phyloP scores from a whole-genome alignment of 768 basidiomycete species.

The Naganishia friedmannii region DNA sequence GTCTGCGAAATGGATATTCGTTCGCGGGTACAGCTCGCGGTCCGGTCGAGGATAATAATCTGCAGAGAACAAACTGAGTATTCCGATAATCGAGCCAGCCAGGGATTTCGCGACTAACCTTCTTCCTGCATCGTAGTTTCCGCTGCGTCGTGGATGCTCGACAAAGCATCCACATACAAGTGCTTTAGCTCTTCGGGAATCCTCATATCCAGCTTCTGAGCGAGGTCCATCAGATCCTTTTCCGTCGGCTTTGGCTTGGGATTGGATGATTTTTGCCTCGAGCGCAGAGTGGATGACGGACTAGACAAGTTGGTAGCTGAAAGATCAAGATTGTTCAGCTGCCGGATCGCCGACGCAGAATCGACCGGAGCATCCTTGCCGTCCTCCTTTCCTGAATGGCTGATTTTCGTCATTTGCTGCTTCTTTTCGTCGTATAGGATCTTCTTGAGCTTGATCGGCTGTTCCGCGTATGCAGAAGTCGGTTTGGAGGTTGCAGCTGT shows the following conservation, averaged over 20 bases:
- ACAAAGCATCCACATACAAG: constrained; percentile 22
- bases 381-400: not conserved
- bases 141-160: constrained; percentile 27
- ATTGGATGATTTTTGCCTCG: constrained; percentile 14
- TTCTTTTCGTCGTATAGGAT: constrained; percentile 12
- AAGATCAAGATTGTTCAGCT: not conserved
- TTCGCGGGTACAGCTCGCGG: constrained; percentile 36
- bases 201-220: constrained; percentile 20
- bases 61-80: not conserved
- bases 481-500: constrained; percentile 14
- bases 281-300: constrained; percentile 7
- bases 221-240: constrained; percentile 19
- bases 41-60: constrained; percentile 40
- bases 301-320: constrained; percentile 9
- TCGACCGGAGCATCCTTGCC: not conserved
- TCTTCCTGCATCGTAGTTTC: constrained; percentile 16
- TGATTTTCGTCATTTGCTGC: not conserved
- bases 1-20: constrained; percentile 37
- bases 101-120: constrained; percentile 3
- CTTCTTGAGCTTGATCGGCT: constrained; percentile 22
- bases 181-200: constrained; percentile 9
- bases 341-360: not conserved
- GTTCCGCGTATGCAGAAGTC: constrained; percentile 12
- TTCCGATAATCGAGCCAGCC: not conserved
- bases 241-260: constrained; percentile 26